Base-by-base conservation (phyloP, 2,329 filamentous ascomycete species). In the Verticillium longisporum region DNA sequence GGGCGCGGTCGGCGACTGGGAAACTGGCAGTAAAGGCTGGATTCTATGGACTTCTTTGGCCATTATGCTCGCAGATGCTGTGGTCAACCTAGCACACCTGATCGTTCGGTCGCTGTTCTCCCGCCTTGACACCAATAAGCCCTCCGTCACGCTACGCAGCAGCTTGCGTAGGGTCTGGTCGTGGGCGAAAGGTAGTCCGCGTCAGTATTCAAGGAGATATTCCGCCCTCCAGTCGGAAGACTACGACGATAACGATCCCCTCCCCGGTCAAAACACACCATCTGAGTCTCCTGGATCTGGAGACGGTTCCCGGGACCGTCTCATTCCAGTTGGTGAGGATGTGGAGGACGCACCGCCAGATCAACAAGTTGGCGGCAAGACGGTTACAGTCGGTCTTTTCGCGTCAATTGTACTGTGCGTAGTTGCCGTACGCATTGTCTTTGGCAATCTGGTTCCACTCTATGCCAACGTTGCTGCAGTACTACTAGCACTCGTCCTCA, bases 31-130 rank as follows among this genome's bases (percentile, higher is more conserved):
- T 72, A 97, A 98, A 76, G 95, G 94, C 45, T 99, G 95, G 95
- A 98, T 99, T 63, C 91, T 99, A 0, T 99, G 95, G 95, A 82
- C 96, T 2, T 97, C 92, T 37, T 78, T 99, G 34, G 91, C 95
- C 3, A 97, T 99, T 66, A 99, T 99, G 95, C 82, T 99, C 32
- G 91, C 91, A 26, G 95, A 99, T 74, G 92, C 94, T 0, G 82
- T 99, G 3, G 84, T 98, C 64, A 97, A 90, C 68, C 83, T 99
- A 10, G 86, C 89, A 1, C 92, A 93, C 80, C 83, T 97, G 50
- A 79, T 90, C 1, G 66, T 90, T 2, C 84, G 85, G 3, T 88
- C 91, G 0, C 64, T 89, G 0, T 72, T 31, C 15, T 13, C 26
- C 54, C 6, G 26, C 6, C 26, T 34, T 3, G 4, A 15, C 6